Base-by-base conservation (phyloP, 371 early-diverging fungal genomes). In the Mortierella sp. region DNA sequence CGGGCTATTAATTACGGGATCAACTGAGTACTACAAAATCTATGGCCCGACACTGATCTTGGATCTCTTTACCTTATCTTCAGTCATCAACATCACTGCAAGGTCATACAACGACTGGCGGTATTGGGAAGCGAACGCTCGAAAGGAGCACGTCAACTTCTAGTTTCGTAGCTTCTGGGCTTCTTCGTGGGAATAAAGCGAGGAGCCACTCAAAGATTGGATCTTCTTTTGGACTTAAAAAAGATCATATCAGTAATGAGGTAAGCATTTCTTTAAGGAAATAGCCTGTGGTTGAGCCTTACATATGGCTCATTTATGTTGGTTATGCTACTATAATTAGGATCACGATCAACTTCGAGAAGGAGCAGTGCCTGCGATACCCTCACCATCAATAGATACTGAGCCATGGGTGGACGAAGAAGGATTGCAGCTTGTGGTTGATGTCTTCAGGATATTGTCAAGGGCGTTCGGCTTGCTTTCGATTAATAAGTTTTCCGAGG, bases 401-500 rank as follows among this genome's bases (percentile, higher is more conserved):
- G 78, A 83, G 12, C 4, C 62, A 32, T 55, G 51, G 73, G 66
- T 43, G 3, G 68, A 68, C 12, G 39, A 65, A 20, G 75, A 62
- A 35, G 78, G 62, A 20, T 51, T 76, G 45, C 63, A 68, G 28
- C 66, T 69, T 35, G 47, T 87, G 47, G 63, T 77, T 39, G 68
- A 74, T 12, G 67, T 88, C 16, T 37, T 88, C 51, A 69, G 66
- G 67, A 72, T 72, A n/a, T 67, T 71, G 16, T 84, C 83, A 0
- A 47, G 70, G 30, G 87, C 78, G 0, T 86, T 83, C 54, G 66
- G 75, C 2, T 69, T 84, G 37, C 78, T 88, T 37, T 49, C 81
- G 20, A 72, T 86, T 0, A 89, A 86, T 64, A 74, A 84, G 20
- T 88, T 86, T 16, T 64, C 63, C 0, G 84, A 86, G 22, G 87